Evolutionary conservation across 139 green algal species (phyloP).

Genomic region (Ostreobium quekettii): DNA sequence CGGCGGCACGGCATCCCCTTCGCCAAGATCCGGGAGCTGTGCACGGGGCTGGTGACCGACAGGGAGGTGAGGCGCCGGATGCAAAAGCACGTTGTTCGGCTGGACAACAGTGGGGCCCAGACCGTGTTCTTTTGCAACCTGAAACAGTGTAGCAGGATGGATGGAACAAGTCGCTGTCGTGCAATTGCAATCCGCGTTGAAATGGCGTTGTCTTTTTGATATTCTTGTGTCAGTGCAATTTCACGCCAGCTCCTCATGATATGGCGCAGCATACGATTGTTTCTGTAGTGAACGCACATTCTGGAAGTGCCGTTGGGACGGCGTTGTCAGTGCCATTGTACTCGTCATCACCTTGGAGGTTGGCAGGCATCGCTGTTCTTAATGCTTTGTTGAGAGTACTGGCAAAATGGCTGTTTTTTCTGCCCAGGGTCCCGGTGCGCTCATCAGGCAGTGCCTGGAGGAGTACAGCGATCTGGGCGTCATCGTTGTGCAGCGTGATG

Average conservation of each 20-base stretch:
- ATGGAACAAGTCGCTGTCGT: background rate
- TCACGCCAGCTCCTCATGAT: too few species aligned
- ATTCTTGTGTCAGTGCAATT: too few species aligned
- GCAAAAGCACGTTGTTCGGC: too few species aligned
- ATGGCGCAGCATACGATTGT: too few species aligned
- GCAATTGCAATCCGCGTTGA: background rate
- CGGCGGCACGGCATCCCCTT: conserved; percentile 13
- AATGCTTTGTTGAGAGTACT: background rate
- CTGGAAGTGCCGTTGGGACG: too few species aligned
- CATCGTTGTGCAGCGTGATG: conserved; percentile 39
- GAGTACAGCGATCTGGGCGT: conserved; percentile 64
- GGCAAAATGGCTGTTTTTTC: background rate
- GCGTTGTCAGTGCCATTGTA: too few species aligned
- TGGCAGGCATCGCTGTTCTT: background rate
- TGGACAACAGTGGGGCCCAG: too few species aligned
- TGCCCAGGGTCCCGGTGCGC: conserved; percentile 28
- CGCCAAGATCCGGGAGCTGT: conserved; percentile 18
- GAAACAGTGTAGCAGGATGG: background rate
- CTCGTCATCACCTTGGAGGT: too few species aligned
- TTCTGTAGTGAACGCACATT: too few species aligned
- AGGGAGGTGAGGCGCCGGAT: background rate
- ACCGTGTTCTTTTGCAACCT: background rate
- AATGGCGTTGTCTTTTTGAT: too few species aligned
- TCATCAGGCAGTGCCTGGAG: conserved; percentile 50
- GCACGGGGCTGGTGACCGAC: background rate